Percentiles rank a stretch among this genome's conserved stretches.
Conservation (phyloP, 352 stramenopile species). For the Globisporangium ultimum region DNA sequence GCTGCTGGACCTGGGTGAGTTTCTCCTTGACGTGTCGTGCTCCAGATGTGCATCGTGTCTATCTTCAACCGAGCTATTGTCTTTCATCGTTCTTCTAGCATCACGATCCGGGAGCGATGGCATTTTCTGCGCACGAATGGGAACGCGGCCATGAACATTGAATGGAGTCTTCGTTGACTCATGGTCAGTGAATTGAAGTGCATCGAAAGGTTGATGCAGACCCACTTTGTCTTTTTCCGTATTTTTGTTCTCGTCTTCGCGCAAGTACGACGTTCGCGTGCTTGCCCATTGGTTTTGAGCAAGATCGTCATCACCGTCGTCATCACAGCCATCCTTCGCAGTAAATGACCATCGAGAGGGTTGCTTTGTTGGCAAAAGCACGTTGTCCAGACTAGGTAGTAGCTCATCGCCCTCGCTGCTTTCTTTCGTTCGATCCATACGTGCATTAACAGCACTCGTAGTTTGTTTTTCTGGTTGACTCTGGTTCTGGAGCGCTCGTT, state of each 20-base stretch:
- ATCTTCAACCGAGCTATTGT: slow-evolving; percentile 6
- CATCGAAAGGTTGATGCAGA: neutral
- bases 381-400: too few species aligned
- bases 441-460: too few species aligned
- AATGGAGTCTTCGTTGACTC: slow-evolving; percentile 8
- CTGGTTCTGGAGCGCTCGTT: too few species aligned
- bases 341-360: too few species aligned
- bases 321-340: neutral
- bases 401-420: too few species aligned
- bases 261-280: slow-evolving; percentile 5
- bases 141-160: slow-evolving; percentile 31
- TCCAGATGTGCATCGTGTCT: neutral
- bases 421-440: too few species aligned
- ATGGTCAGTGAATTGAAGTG: too few species aligned
- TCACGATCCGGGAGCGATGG: neutral
- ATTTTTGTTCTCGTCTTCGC: neutral
- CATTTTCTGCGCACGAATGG: slow-evolving; percentile 23
- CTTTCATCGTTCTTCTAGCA: neutral
- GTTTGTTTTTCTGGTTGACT: too few species aligned
- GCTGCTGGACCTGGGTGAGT: neutral
- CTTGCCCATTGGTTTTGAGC: slow-evolving; percentile 10
- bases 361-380: too few species aligned
- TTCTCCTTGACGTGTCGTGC: too few species aligned
- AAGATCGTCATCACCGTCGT: slow-evolving; percentile 3
- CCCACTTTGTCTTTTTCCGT: neutral